Conservation (phyloP, 2,329 filamentous ascomycete genomes). For the Neopestalotiopsis clavispora region DNA sequence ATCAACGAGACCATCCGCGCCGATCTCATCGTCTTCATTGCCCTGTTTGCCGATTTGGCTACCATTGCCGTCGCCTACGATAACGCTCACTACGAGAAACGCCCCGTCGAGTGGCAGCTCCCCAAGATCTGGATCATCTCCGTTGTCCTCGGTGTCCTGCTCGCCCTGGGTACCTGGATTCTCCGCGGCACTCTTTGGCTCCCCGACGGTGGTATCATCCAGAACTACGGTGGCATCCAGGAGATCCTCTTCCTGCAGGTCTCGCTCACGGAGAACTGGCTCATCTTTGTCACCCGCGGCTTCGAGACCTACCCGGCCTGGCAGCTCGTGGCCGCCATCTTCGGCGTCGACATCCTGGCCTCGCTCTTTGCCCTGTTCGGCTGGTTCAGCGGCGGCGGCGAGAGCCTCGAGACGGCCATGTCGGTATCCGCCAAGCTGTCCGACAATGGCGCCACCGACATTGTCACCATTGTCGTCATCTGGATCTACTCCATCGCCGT, state of each 20-base stretch:
- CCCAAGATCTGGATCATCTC: slow-evolving; percentile 78
- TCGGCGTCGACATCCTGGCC: slow-evolving; percentile 69
- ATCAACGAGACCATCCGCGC: slow-evolving; percentile 72
- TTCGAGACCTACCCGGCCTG: slow-evolving; percentile 72
- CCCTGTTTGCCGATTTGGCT: slow-evolving; percentile 74
- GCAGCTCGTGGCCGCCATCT: slow-evolving; percentile 71
- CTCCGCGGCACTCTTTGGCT: slow-evolving; percentile 70
- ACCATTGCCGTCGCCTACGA: slow-evolving; percentile 77
- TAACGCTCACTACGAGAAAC: slow-evolving; percentile 72
- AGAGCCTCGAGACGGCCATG: slow-evolving; percentile 46
- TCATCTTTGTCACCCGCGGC: slow-evolving; percentile 78
- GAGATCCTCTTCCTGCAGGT: slow-evolving; percentile 77
- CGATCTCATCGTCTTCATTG: slow-evolving; percentile 75
- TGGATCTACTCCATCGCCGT: slow-evolving; percentile 59
- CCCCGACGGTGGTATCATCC: slow-evolving; percentile 70
- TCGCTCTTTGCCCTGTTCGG: slow-evolving; percentile 75
- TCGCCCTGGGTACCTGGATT: slow-evolving; percentile 71
- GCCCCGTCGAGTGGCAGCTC: slow-evolving; percentile 75
- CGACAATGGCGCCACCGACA: slow-evolving; percentile 58
- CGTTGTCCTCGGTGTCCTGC: slow-evolving; percentile 66
- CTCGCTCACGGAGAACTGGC: slow-evolving; percentile 76
- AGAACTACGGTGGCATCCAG: slow-evolving; percentile 75
- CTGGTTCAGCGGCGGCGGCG: slow-evolving; percentile 59
- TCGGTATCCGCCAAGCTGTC: slow-evolving; percentile 35
- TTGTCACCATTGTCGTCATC: slow-evolving; percentile 57